Conservation (phyloP, 352 stramenopile genomes). For the Globisporangium nunn region DNA sequence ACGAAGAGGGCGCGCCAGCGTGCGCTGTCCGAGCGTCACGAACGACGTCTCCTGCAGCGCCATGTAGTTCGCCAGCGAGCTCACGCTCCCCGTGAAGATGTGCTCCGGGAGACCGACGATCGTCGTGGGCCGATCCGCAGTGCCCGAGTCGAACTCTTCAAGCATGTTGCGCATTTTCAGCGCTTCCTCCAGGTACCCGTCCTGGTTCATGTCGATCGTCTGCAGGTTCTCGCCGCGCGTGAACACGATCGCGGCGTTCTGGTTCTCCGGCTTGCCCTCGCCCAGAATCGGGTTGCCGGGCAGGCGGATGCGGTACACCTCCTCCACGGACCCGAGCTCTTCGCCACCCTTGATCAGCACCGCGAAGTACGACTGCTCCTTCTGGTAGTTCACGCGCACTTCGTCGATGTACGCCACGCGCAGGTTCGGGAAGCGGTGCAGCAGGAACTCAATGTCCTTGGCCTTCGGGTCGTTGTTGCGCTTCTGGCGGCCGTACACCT, state of each 20-base stretch:
- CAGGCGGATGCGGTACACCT: slow-evolving; percentile 97
- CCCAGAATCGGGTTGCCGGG: slow-evolving; percentile 97
- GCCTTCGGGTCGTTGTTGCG: slow-evolving; percentile 98
- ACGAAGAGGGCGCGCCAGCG: slow-evolving; percentile 92
- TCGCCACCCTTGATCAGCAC: slow-evolving; percentile 94
- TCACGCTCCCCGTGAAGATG: slow-evolving; percentile 99
- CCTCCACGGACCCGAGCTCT: slow-evolving; percentile 57
- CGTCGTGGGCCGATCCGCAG: slow-evolving; percentile 72
- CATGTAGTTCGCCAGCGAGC: slow-evolving; percentile 99
- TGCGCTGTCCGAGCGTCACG: slow-evolving; percentile 96
- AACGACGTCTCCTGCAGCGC: slow-evolving; percentile 98
- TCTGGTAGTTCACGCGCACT: slow-evolving; percentile 93
- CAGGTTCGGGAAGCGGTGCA: slow-evolving; percentile 96
- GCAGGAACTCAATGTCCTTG: slow-evolving; percentile 97
- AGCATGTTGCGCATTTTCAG: slow-evolving; percentile 99
- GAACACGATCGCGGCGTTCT: slow-evolving; percentile 99
- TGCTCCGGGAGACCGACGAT: slow-evolving; percentile 98
- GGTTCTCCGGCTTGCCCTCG: slow-evolving; percentile 99
- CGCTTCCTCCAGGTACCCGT: slow-evolving; percentile 98
- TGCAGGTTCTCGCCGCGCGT: slow-evolving; percentile 96
- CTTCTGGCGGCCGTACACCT: slow-evolving; percentile 98
- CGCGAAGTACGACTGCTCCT: slow-evolving; percentile 94
- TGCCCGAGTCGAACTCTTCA: slow-evolving; percentile 93
- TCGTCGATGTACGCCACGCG: slow-evolving; percentile 98
- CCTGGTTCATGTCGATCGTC: slow-evolving; percentile 99